phyloP scores from a whole-genome alignment of 164 flowering plant genomes.

The Aristolochia fimbriata region DNA sequence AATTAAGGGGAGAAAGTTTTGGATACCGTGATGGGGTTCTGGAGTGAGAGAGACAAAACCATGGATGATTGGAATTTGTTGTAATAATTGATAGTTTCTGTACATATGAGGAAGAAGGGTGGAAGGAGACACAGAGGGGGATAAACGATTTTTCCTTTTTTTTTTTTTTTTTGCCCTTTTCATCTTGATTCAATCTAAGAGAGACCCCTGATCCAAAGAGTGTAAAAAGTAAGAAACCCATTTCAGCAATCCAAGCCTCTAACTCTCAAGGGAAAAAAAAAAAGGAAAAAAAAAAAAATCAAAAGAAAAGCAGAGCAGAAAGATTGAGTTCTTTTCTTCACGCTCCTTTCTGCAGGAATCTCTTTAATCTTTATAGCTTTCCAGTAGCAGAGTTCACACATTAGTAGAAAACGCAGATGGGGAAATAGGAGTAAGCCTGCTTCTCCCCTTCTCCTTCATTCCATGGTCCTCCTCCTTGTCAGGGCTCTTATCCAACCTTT shows the following conservation, averaged over 20 bases:
- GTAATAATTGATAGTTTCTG: no score
- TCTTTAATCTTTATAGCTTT: conserved; percentile 15
- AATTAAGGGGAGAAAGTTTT: no score
- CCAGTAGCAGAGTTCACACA: conserved; percentile 9
- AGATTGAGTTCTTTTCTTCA: conserved; percentile 1
- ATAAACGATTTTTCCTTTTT: no score
- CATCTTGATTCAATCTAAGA: no score
- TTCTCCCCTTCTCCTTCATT: conserved; percentile 23
- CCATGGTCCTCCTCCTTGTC: conserved; percentile 52
- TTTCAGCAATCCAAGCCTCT: background rate
- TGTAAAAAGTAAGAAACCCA: background rate
- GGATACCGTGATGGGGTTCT: no score
- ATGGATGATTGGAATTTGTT: no score
- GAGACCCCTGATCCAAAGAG: no score
- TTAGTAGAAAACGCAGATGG: conserved; percentile 6
- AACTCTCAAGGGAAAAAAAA: background rate
- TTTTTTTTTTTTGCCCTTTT: no score
- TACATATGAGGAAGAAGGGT: no score
- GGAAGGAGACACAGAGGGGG: no score
- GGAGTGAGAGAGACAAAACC: no score
- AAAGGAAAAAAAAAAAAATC: background rate
- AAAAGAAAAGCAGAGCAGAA: background rate
- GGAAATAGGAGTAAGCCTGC: conserved; percentile 1
- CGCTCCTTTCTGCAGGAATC: conserved; percentile 2
- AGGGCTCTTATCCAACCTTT: conserved; percentile 66